These are phyloP conservation scores for Monosporascus sp. DNA, from an alignment of 2,329 filamentous ascomycete species.

Conservation along the genomic window DNA sequence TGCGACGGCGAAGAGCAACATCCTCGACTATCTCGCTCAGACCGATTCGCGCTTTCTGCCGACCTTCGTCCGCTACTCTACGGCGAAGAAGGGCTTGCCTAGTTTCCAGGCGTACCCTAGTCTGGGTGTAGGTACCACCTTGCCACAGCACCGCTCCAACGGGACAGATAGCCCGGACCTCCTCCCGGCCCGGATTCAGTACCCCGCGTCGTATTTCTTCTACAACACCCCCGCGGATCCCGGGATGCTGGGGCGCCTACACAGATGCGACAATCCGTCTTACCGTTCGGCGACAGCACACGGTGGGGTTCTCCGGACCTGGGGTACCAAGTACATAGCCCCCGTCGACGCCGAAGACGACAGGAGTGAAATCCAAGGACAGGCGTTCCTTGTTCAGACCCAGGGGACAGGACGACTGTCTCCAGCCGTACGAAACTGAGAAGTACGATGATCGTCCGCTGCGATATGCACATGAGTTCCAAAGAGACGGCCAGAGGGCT, in stretches of 20 bases:
- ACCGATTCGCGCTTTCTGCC: not conserved
- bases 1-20: constrained; percentile 1
- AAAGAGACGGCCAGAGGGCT: too few relatives aligned
- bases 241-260: constrained; percentile 23
- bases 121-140: constrained; percentile 4
- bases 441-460: too few relatives aligned
- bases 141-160: constrained; percentile 4
- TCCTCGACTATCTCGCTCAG: not conserved
- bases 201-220: constrained; percentile 37
- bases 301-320: too few relatives aligned
- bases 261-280: constrained; percentile 9
- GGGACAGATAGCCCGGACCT: not conserved
- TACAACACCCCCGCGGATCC: constrained; percentile 33
- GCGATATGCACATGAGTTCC: too few relatives aligned
- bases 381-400: too few relatives aligned
- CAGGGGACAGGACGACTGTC: too few relatives aligned
- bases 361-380: too few relatives aligned
- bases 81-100: constrained; percentile 5
- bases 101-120: constrained; percentile 3
- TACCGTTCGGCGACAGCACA: too few relatives aligned
- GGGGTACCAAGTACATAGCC: too few relatives aligned
- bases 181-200: constrained; percentile 8
- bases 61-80: constrained; percentile 3
- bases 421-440: too few relatives aligned
- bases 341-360: too few relatives aligned